phyloP scores from a whole-genome alignment of 306 rosid genomes.

The Erythrophleum fordii region DNA sequence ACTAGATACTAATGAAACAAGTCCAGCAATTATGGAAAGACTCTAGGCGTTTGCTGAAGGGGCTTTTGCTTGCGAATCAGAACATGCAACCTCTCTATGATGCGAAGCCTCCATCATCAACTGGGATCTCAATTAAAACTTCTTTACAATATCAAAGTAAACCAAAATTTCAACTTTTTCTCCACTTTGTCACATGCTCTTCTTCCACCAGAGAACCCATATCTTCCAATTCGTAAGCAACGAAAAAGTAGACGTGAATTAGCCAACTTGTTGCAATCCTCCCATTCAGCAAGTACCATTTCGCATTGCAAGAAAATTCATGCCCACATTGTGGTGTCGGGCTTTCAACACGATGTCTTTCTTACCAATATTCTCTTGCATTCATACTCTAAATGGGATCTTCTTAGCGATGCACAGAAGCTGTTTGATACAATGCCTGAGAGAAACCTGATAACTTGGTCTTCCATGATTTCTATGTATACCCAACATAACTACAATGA shows the following conservation, averaged over 20 bases:
- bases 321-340: constrained; percentile 62
- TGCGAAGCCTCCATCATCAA: constrained; percentile 38
- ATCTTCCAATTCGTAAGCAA: constrained; percentile 37
- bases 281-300: constrained; percentile 38
- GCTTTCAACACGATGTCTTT: constrained; percentile 63
- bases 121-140: constrained; percentile 25
- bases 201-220: constrained; percentile 40
- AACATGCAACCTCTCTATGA: not conserved
- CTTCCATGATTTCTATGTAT: constrained; percentile 82
- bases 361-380: constrained; percentile 68
- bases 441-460: constrained; percentile 74
- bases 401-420: constrained; percentile 54
- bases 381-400: constrained; percentile 41
- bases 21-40: too few species aligned
- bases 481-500: constrained; percentile 51
- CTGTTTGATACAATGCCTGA: constrained; percentile 76
- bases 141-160: constrained; percentile 22
- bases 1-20: too few species aligned
- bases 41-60: too few species aligned
- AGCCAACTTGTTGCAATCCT: constrained; percentile 55
- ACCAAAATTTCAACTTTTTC: constrained; percentile 23
- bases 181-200: constrained; percentile 38
- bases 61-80: too few species aligned
- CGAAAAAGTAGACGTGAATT: constrained; percentile 54
- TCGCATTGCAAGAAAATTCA: constrained; percentile 53